Base-by-base conservation (phyloP, 2,329 filamentous ascomycete genomes). In the Hypoxylon sp. region DNA sequence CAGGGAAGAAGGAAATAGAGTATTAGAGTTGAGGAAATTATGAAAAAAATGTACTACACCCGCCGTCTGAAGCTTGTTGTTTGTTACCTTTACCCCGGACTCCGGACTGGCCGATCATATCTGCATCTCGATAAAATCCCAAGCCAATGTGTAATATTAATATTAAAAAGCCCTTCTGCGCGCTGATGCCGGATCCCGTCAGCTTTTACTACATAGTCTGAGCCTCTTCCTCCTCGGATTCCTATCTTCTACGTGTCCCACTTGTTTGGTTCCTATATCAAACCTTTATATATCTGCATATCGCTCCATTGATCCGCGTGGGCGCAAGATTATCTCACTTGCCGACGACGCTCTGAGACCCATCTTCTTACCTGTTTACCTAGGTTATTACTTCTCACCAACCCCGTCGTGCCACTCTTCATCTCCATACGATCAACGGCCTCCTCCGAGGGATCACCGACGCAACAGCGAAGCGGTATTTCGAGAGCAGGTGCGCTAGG, bases 41-140 rank as follows among this genome's bases (percentile, higher is more conserved):
- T 53, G 49, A 46, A 53, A 17, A 14, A 9, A 17, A 41, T n/a
- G 7, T 41, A 43, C 17, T 21, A 43, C 38, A 10, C 10, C 19
- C 14, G 48, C n/a, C 23, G 46, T 32, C 46, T 60, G 46, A 60
- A 19, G 30, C 23, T 30, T 55, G 49, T 41, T 43, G 17, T n/a
- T n/a, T n/a, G n/a, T n/a, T n/a, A n/a, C n/a, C 50, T 52, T 60
- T 68, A 68, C 62, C 64, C 66, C 67, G 67, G 67, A 69, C 67
- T 69, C 64, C 67, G 67, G 67, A 67, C 58, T 58, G 53, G 60
- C 60, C 60, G 63, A 67, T 65, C 62, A 52, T 60, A 43, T 48
- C 34, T 30, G 14, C 49, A 38, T 51, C 46, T 67, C 17, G 60
- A 64, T 58, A 56, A 28, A 30, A 34, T 50, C 30, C 59, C 49